Conservation (phyloP, 2,329 filamentous ascomycete species). For the Epicoccum nigrum region DNA sequence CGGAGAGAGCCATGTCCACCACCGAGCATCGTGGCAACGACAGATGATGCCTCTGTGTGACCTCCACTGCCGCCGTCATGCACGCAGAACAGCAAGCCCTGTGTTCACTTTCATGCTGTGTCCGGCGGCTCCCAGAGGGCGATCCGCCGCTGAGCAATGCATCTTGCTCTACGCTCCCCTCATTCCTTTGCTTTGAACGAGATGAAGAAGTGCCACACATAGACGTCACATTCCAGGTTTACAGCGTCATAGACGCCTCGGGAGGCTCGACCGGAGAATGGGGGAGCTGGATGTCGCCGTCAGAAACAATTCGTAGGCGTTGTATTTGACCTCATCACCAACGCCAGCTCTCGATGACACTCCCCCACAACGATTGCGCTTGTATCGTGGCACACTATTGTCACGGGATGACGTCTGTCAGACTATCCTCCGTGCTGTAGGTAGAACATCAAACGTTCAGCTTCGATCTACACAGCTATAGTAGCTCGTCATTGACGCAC, state of each 20-base stretch:
- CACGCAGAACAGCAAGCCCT: slow-evolving; percentile 6
- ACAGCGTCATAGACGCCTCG: slow-evolving; percentile 5
- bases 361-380: slow-evolving; percentile 4
- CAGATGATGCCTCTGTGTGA: slow-evolving; percentile 3
- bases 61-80: slow-evolving; percentile 16
- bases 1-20: slow-evolving; percentile 10
- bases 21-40: background rate
- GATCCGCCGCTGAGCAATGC: slow-evolving; percentile 9
- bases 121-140: slow-evolving; percentile 3
- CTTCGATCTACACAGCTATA: background rate
- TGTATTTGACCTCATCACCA: slow-evolving; percentile 5
- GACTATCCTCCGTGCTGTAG: background rate
- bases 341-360: slow-evolving; percentile 2
- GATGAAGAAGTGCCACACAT: background rate
- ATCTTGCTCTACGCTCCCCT: slow-evolving; percentile 3
- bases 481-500: background rate
- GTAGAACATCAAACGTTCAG: background rate
- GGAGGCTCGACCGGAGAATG: background rate
- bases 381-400: background rate
- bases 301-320: background rate
- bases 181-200: slow-evolving; percentile 7
- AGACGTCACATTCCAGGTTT: background rate
- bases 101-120: slow-evolving; percentile 11
- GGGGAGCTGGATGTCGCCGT: background rate
- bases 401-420: slow-evolving; percentile 1